Evolutionary conservation across 345 rosid species (phyloP).

Genomic region (Aquilaria sinensis): DNA sequence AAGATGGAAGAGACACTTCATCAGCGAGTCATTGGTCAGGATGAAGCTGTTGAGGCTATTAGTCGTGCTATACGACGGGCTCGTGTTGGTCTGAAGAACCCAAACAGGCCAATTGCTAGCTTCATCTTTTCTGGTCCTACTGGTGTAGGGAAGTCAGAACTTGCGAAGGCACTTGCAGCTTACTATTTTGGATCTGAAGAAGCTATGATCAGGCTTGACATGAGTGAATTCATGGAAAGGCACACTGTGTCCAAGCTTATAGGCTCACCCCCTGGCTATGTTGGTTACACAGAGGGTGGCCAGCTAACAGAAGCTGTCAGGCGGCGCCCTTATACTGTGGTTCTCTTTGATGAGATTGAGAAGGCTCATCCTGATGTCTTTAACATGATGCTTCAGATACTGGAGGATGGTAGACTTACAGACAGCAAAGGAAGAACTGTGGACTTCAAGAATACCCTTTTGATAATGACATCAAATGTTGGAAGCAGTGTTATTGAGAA

Average conservation of each 20-base stretch:
- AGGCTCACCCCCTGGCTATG: conserved; percentile 99
- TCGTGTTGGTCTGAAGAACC: conserved; percentile 97
- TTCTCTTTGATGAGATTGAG: conserved; percentile 94
- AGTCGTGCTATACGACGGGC: conserved; percentile 97
- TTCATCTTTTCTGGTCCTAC: conserved; percentile 99
- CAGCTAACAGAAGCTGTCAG: conserved; percentile 96
- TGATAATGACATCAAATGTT: conserved; percentile 96
- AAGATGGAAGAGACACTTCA: conserved; percentile 97
- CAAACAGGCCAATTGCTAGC: conserved; percentile 93
- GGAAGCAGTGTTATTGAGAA: conserved; percentile 97
- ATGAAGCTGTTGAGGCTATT: conserved; percentile 92
- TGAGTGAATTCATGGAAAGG: conserved; percentile 99
- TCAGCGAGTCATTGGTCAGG: conserved; percentile 91
- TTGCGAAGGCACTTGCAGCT: conserved; percentile 93
- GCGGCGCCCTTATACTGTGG: conserved; percentile 89
- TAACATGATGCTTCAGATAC: conserved; percentile 99
- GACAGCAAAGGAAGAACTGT: conserved; percentile 99
- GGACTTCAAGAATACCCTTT: conserved; percentile 94
- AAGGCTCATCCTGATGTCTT: conserved; percentile 99
- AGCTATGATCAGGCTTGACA: conserved; percentile 94
- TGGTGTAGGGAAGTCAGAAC: conserved; percentile 98
- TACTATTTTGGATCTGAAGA: conserved; percentile 97
- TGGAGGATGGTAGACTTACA: conserved; percentile 94
- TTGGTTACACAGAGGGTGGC: conserved; percentile 97
- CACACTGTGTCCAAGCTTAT: conserved; percentile 97